Evolutionary conservation across 306 rosid genomes (phyloP).

Genomic region (Begonia masoniana): DNA sequence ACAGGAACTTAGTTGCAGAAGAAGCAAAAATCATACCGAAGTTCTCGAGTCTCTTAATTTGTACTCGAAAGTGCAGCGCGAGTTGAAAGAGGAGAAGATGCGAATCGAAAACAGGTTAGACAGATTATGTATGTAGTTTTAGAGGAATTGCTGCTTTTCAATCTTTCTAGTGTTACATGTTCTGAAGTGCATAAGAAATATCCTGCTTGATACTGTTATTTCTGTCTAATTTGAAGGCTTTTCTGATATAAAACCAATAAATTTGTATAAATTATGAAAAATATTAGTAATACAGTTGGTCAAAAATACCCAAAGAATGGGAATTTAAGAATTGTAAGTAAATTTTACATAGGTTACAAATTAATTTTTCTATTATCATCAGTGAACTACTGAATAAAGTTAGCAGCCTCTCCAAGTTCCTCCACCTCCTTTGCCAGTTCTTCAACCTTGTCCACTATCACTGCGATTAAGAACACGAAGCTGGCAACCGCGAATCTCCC

Average conservation of each 20-base stretch:
- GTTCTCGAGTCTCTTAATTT: conserved; percentile 61
- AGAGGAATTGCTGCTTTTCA: conserved; percentile 27
- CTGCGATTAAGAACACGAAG: conserved; percentile 32
- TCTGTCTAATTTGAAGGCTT: no score
- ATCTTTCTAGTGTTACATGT: conserved; percentile 31
- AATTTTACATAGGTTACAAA: no score
- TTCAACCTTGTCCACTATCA: conserved; percentile 49
- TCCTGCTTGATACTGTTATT: no score
- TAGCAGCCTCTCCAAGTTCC: conserved; percentile 43
- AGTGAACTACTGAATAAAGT: conserved; percentile 14
- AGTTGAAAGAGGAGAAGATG: conserved; percentile 78
- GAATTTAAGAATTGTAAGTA: no score
- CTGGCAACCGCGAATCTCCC: conserved; percentile 36
- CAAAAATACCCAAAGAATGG: no score
- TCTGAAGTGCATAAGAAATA: conserved; percentile 14
- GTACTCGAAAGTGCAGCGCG: conserved; percentile 59
- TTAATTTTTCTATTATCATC: no score
- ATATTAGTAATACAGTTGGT: no score
- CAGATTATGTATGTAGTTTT: conserved; percentile 21
- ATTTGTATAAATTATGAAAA: no score
- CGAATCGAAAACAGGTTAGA: conserved; percentile 62
- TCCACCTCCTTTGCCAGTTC: conserved; percentile 44
- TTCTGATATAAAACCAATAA: no score
- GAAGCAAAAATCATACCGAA: conserved; percentile 61
- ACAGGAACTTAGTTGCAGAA: conserved; percentile 54